Base-by-base conservation (phyloP, 441 rosid genomes). In the Hura crepitans region DNA sequence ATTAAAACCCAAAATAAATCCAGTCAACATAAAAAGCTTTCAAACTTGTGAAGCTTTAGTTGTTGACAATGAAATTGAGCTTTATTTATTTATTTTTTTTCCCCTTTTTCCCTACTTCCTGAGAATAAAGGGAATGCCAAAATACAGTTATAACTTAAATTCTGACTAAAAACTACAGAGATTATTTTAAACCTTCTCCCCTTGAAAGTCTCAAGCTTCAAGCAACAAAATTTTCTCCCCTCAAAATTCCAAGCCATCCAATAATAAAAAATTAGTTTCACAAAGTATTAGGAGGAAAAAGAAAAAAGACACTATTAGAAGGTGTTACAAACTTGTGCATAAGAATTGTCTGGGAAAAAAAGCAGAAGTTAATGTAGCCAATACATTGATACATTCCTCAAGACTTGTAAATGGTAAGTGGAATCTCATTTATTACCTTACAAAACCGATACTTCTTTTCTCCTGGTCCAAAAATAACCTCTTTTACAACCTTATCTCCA, bases 401-500 rank as follows among this genome's bases (percentile, higher is more conserved):
- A 18, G n/a, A 56, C 0, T 17, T 22, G 33, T 35, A 33, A 39
- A 56, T 62, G 23, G 10, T 15, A 53, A 63, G 13, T 28, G 53
- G 35, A 69, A 73, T 43, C 31, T 60, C 50, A 37, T 7, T 9
- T 18, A 51, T 74, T 84, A 93, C 98, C 98, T 93, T 93, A 78
- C 97, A 90, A 39, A 51, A 90, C 39, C 94, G 89, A 70, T 83
- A 93, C 76, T 78, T 90, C 81, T 82, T 91, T 33, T 69, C 78
- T 69, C 96, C 89, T 8, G 90, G 87, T 79, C 90, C 87, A 67
- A 69, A 87, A 62, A 93, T 89, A 74, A 85, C 64, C 31, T 89
- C 89, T 1, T 87, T 86, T 55, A 90, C 88, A 60, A 93, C 88
- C 82, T 89, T 87, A 49, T 75, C 46, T 68, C 86, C 97, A 85